A percentile compares a stretch with the other conserved stretches of the same genome.
These are phyloP conservation scores for Salix viminalis DNA, from an alignment of 345 rosid genomes.

Conservation along the genomic window DNA sequence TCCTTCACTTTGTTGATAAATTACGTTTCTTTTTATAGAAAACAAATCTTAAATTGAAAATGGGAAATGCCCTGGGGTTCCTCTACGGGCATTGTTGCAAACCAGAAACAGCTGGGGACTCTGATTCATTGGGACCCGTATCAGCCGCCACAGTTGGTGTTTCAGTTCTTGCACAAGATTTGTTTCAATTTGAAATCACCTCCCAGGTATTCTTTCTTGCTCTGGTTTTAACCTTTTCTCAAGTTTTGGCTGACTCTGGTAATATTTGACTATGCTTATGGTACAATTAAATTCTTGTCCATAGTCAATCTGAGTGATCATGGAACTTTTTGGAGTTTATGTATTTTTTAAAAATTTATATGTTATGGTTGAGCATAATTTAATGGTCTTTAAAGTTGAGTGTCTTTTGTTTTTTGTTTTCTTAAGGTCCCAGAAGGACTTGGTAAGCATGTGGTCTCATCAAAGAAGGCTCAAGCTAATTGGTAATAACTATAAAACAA, in stretches of 20 bases:
- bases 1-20: not conserved
- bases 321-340: not conserved
- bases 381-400: not conserved
- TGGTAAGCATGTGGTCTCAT: constrained; percentile 59
- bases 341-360: not conserved
- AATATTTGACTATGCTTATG: not conserved
- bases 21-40: not conserved
- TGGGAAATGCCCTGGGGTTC: constrained; percentile 36
- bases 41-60: not conserved
- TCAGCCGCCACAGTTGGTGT: constrained; percentile 56
- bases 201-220: constrained; percentile 47
- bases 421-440: constrained; percentile 73
- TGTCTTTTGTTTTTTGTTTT: not conserved
- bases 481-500: constrained; percentile 42
- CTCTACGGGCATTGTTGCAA: constrained; percentile 43
- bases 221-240: not conserved
- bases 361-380: not conserved
- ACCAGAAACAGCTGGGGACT: constrained; percentile 39
- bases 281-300: not conserved
- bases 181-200: constrained; percentile 65
- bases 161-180: constrained; percentile 77
- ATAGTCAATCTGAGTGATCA: not conserved
- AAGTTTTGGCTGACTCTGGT: not conserved
- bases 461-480: constrained; percentile 81
- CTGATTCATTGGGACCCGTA: constrained; percentile 37